Conservation (phyloP, 2,329 filamentous ascomycete species). For the Gaeumannomyces tritici region DNA sequence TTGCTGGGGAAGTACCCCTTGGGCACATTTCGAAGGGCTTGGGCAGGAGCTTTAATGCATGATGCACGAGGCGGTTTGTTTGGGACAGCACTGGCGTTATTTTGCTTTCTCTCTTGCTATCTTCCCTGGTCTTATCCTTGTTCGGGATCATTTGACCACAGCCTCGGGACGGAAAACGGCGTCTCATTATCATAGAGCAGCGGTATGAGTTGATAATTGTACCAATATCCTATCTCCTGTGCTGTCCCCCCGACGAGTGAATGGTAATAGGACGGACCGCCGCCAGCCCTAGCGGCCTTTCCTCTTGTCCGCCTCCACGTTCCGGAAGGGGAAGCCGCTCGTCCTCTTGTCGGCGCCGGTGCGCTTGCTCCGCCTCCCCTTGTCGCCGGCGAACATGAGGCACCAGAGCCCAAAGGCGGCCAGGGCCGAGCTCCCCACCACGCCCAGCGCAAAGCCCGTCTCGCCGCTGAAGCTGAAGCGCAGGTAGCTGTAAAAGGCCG, state of each 20-base stretch:
- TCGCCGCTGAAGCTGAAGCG: constrained; percentile 50
- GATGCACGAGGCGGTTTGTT: not conserved
- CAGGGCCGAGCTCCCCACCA: constrained; percentile 46
- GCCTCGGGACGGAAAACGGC: not conserved
- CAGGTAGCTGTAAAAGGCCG: constrained; percentile 59
- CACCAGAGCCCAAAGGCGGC: constrained; percentile 57
- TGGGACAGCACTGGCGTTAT: not conserved
- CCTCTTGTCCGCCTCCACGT: constrained; percentile 21
- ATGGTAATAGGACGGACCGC: not conserved
- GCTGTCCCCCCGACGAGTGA: too few species aligned
- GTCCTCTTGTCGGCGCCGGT: constrained; percentile 31
- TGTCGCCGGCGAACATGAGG: constrained; percentile 28
- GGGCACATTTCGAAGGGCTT: not conserved
- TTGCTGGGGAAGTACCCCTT: not conserved
- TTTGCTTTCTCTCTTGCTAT: not conserved
- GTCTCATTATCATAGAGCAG: not conserved
- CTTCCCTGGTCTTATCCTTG: not conserved
- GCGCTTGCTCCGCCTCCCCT: constrained; percentile 22
- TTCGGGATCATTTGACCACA: not conserved
- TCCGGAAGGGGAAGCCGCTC: constrained; percentile 28
- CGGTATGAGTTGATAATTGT: not conserved
- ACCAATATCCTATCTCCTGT: not conserved
- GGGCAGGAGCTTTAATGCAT: not conserved
- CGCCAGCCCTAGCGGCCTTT: constrained; percentile 7
- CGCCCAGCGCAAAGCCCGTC: constrained; percentile 50